phyloP scores from a whole-genome alignment of 352 stramenopile genomes.

The Salisapilia sapeloensis region DNA sequence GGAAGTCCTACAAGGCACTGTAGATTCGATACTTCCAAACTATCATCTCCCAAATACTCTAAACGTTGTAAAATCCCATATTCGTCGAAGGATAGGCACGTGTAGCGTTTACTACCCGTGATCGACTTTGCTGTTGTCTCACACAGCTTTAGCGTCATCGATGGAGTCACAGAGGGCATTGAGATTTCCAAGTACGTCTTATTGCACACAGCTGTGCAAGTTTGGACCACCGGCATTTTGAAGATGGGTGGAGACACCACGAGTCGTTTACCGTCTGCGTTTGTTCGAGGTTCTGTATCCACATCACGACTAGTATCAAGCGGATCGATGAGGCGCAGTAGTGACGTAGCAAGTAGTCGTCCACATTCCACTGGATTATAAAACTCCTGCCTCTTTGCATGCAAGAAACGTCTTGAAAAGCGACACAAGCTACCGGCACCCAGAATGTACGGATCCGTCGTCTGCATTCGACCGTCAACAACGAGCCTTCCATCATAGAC shows the following conservation, averaged over 20 bases:
- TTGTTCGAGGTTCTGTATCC: no score
- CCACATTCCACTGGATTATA: slow-evolving; percentile 68
- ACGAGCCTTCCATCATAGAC: slow-evolving; percentile 86
- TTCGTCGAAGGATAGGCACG: slow-evolving; percentile 58
- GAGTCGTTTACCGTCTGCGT: slow-evolving; percentile 1
- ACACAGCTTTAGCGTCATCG: slow-evolving; percentile 34
- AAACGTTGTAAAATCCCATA: slow-evolving; percentile 51
- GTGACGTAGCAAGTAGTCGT: slow-evolving; percentile 33
- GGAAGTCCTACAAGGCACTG: slow-evolving; percentile 65
- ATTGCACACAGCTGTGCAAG: slow-evolving; percentile 18
- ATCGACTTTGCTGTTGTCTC: slow-evolving; percentile 18
- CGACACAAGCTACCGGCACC: slow-evolving; percentile 48
- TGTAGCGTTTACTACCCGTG: slow-evolving; percentile 20
- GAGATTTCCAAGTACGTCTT: slow-evolving; percentile 64
- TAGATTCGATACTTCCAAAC: slow-evolving; percentile 46
- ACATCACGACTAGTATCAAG: slow-evolving; percentile 1
- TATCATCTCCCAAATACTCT: slow-evolving; percentile 40
- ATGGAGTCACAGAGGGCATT: slow-evolving; percentile 45
- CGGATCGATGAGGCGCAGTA: slow-evolving; percentile 57
- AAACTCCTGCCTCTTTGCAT: slow-evolving; percentile 51
- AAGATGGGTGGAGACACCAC: slow-evolving; percentile 50
- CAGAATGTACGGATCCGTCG: slow-evolving; percentile 65
- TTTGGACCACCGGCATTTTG: slow-evolving; percentile 38
- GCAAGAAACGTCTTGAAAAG: slow-evolving; percentile 72
- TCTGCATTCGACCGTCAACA: slow-evolving; percentile 74